These are phyloP conservation scores for Trapa bicornis DNA, from an alignment of 345 rosid species.

Conservation along the genomic window DNA sequence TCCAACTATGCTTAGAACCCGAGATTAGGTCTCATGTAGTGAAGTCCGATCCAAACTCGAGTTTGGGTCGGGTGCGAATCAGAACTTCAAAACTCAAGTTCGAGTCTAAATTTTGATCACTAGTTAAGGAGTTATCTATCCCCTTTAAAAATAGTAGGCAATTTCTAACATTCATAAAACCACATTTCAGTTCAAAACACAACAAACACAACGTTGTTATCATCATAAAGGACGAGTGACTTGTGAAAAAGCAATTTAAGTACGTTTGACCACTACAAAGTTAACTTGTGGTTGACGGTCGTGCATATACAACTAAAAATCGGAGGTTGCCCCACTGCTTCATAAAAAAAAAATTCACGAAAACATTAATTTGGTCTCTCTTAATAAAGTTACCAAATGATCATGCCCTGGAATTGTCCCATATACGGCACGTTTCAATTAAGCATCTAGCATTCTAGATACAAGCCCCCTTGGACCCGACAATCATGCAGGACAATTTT, in stretches of 20 bases:
- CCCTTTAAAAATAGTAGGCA: slow-evolving; percentile 7
- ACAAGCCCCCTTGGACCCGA: not conserved
- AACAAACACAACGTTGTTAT: slow-evolving; percentile 11
- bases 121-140: not conserved
- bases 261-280: not conserved
- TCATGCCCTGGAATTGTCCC: no score
- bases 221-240: not conserved
- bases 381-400: no score
- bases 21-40: no score
- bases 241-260: slow-evolving; percentile 2
- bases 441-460: no score
- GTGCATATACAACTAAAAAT: not conserved
- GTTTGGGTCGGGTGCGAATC: no score
- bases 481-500: not conserved
- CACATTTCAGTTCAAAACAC: slow-evolving; percentile 10
- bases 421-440: no score
- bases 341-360: not conserved
- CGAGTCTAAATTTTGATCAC: no score
- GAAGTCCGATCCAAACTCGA: no score
- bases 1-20: no score
- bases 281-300: not conserved
- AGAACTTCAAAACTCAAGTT: no score
- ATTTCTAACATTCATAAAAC: slow-evolving; percentile 6
- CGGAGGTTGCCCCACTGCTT: not conserved
- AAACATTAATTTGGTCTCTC: no score